Conservation (phyloP, 495 filamentous ascomycete genomes). For the Niebla homalea region DNA sequence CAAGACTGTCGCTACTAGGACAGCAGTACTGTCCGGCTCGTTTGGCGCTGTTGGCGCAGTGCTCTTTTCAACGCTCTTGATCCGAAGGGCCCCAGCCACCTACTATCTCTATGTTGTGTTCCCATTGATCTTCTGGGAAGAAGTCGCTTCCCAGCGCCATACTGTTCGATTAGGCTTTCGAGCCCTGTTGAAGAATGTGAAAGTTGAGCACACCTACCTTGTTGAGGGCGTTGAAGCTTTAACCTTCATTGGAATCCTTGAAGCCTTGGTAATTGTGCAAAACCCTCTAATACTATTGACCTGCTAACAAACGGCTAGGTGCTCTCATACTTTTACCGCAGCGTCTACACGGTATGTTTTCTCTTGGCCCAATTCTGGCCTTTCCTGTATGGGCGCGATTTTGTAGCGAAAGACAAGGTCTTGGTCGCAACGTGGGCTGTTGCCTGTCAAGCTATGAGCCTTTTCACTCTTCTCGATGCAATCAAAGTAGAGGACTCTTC, state of each 20-base stretch:
- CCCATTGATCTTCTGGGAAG: constrained; percentile 92
- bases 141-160: constrained; percentile 68
- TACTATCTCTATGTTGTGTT: constrained; percentile 93
- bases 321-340: constrained; percentile 78
- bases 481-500: constrained; percentile 67
- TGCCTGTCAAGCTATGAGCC: constrained; percentile 70
- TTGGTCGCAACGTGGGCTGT: constrained; percentile 63
- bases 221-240: constrained; percentile 46
- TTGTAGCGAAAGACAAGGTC: constrained; percentile 48
- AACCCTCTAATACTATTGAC: background rate
- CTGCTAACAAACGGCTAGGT: constrained; percentile 31
- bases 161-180: constrained; percentile 54
- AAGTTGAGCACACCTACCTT: constrained; percentile 39
- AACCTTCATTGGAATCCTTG: constrained; percentile 58
- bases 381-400: constrained; percentile 53
- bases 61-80: constrained; percentile 64
- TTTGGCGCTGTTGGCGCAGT: constrained; percentile 65
- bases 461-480: constrained; percentile 79
- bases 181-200: constrained; percentile 54
- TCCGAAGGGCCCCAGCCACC: constrained; percentile 65
- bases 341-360: constrained; percentile 76
- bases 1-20: constrained; percentile 51
- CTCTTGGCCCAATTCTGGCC: constrained; percentile 68
- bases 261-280: constrained; percentile 57
- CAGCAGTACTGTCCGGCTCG: constrained; percentile 41